Conservation (phyloP, 176 grass and related monocot genomes). For the Themeda triandra region DNA sequence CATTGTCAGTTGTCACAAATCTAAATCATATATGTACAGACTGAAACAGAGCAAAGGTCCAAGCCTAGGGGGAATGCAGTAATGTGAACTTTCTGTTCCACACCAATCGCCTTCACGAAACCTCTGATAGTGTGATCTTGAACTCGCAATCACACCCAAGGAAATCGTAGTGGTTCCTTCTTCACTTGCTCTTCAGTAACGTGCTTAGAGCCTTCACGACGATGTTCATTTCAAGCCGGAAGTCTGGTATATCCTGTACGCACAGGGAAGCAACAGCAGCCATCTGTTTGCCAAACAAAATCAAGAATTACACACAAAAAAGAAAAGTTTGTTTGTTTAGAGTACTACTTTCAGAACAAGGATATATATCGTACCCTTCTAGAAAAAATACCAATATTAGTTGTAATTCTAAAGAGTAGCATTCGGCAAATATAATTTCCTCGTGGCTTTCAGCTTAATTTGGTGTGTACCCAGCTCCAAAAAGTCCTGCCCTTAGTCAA, state of each 20-base stretch:
- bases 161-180: neutral
- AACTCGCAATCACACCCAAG: neutral
- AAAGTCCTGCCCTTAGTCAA: too few relatives aligned
- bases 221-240: conserved; percentile 48
- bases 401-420: neutral
- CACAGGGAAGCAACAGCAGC: conserved; percentile 43
- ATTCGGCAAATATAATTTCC: neutral
- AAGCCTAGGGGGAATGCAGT: too few relatives aligned
- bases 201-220: conserved; percentile 44
- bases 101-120: neutral
- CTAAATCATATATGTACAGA: too few relatives aligned
- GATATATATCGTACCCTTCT: too few relatives aligned
- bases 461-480: neutral
- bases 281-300: conserved; percentile 27
- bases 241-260: conserved; percentile 26
- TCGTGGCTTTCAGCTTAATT: too few relatives aligned
- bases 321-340: too few relatives aligned
- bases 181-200: conserved; percentile 12
- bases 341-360: too few relatives aligned
- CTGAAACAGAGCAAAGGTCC: too few relatives aligned
- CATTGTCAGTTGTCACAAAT: too few relatives aligned
- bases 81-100: neutral
- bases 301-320: neutral
- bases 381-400: too few relatives aligned
- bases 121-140: neutral